phyloP scores from a whole-genome alignment of 139 green algal genomes.

The Desmodesmus armatus region DNA sequence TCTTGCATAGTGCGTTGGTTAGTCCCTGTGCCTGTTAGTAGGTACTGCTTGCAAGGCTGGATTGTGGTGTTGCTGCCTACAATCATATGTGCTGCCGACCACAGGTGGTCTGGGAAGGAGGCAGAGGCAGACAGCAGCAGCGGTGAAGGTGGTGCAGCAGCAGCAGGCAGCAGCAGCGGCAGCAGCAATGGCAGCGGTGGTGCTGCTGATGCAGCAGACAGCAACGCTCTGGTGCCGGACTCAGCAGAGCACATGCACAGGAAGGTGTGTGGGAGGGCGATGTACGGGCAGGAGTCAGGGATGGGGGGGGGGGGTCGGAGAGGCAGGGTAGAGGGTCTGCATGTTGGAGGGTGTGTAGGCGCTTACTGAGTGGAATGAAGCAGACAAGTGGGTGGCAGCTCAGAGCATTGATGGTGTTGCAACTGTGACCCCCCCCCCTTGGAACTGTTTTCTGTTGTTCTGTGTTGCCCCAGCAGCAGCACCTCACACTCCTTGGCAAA shows the following conservation, averaged over 20 bases:
- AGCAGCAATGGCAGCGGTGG: neutral
- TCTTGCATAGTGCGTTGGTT: neutral
- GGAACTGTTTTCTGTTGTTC: too few species aligned
- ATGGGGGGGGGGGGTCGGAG: neutral
- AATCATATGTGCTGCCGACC: neutral
- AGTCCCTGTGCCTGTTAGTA: too few species aligned
- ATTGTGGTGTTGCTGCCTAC: too few species aligned
- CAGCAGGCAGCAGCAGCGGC: constrained; percentile 1
- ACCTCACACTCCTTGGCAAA: too few species aligned
- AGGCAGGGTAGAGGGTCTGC: neutral
- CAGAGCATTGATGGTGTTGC: neutral
- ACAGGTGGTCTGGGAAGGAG: constrained; percentile 27
- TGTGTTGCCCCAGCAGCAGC: neutral
- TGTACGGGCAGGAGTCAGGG: neutral
- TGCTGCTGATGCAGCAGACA: constrained; percentile 14
- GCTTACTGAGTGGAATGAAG: too few species aligned
- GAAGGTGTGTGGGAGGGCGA: neutral
- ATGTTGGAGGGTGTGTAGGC: neutral
- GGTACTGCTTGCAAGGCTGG: too few species aligned
- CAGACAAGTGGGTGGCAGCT: neutral
- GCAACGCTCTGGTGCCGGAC: constrained; percentile 26
- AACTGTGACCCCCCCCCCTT: too few species aligned
- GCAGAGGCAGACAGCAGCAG: neutral
- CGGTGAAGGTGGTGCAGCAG: neutral
- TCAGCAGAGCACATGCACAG: constrained; percentile 41